These are phyloP conservation scores for Raphidocelis subcapitata DNA, from an alignment of 139 green algal species.

Conservation along the genomic window DNA sequence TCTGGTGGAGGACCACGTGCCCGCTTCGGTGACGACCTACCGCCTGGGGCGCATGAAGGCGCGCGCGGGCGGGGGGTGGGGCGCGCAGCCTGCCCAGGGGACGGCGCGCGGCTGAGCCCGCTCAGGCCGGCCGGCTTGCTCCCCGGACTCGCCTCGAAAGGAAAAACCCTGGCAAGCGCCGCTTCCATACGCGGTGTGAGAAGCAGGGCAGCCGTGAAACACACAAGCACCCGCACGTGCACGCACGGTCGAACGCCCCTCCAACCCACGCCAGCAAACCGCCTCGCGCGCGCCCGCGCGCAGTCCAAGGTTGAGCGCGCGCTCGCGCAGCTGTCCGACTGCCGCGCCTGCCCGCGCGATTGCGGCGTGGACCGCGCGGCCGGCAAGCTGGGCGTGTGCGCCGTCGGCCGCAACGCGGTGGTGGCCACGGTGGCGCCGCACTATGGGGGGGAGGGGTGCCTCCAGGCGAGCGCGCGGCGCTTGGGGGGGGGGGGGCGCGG, in stretches of 20 bases:
- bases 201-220: too few relatives aligned
- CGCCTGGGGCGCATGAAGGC: neutral
- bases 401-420: constrained; percentile 11
- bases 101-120: too few relatives aligned
- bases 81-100: too few relatives aligned
- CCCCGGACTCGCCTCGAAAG: too few relatives aligned
- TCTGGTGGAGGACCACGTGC: constrained; percentile 19
- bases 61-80: too few relatives aligned
- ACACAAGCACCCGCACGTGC: too few relatives aligned
- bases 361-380: constrained; percentile 18
- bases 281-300: too few relatives aligned
- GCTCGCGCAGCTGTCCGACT: constrained; percentile 18
- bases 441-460: constrained; percentile 18
- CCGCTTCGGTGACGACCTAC: constrained; percentile 20
- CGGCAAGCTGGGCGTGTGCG: constrained; percentile 22
- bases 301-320: constrained; percentile 1
- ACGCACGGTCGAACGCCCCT: too few relatives aligned
- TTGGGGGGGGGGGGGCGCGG: neutral
- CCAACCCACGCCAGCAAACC: too few relatives aligned
- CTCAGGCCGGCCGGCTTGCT: too few relatives aligned
- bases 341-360: constrained; percentile 7
- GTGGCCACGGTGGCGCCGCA: constrained; percentile 31
- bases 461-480: constrained; percentile 7
- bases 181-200: too few relatives aligned
- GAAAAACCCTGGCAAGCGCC: too few relatives aligned